Evolutionary conservation across 2,329 filamentous ascomycete species (phyloP), one percentile per base, ranked within the genome.

Genomic region (Cryphonectria japonica): DNA sequence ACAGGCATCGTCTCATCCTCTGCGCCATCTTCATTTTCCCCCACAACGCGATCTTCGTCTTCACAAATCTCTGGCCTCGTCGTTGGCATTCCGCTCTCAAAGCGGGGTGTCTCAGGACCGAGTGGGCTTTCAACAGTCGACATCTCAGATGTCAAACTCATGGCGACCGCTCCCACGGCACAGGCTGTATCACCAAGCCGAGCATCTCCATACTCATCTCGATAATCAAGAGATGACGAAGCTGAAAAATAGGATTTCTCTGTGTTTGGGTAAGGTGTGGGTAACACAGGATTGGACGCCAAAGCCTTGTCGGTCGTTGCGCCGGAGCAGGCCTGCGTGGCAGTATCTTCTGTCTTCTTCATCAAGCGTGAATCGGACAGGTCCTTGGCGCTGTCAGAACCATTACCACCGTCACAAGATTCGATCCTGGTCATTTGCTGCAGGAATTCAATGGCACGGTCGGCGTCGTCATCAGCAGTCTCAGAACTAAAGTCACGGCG

Each of bases 381-480:
- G 14, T 43, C 19, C 26, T 41, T 50, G 5, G 39, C 16, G 34
- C 43, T 43, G 7, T 13, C n/a, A 19, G 46, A 26, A 16, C 22
- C 1, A 13, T 19, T 41, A 8, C n/a, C n/a, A 22, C 29, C 43
- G 2, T 37, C 43, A 19, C 13, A 19, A 46, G 37, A 54, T 5
- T 69, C 59, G 26, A 37, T 69, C 29, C 59, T 54, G 59, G 64
- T 67, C 32, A 64, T 39, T 63, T n/a, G 62, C 39, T 66, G 69
- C 19, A 71, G 60, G 29, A 69, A 73, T 8, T 65, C 66, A 34
- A 71, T 59, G 5, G 71, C 57, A 37, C 61, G 52, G 3, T 69
- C 61, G 7, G 60, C 66, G 16, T 37, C 69, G 43, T 71, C 63
- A 29, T 62, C 69, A 59, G 62, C 29, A 34, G 46, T 61, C 11